Conservation (phyloP, 108 stramenopile genomes). For the Aureococcus anophagefferens region DNA sequence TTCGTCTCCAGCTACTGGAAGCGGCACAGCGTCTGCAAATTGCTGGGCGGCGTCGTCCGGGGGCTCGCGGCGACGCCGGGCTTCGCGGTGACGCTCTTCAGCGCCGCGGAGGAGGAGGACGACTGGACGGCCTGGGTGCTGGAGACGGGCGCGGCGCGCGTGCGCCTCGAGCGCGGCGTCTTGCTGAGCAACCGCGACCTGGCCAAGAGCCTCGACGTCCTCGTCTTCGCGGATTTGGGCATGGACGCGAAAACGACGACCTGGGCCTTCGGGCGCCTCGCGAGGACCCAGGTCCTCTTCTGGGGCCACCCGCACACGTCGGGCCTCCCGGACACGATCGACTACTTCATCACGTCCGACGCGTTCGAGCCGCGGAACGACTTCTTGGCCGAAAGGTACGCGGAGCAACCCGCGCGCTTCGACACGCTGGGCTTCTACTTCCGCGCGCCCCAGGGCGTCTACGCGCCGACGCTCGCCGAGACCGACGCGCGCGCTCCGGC, state of each 20-base stretch:
- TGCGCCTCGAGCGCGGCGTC: neutral
- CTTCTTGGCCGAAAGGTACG: neutral
- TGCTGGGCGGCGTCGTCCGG: slow-evolving; percentile 10
- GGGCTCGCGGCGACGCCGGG: neutral
- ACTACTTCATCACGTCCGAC: slow-evolving; percentile 11
- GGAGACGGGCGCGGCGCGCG: neutral
- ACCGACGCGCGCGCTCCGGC: too few species aligned
- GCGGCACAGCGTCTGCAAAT: slow-evolving; percentile 19
- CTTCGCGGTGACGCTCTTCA: slow-evolving; percentile 10
- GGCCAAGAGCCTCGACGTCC: slow-evolving; percentile 8
- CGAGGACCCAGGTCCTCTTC: slow-evolving; percentile 9
- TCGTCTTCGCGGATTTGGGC: slow-evolving; percentile 19
- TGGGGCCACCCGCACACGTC: slow-evolving; percentile 13
- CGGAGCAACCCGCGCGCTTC: slow-evolving; percentile 4
- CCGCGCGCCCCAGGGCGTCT: neutral
- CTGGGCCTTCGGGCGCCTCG: slow-evolving; percentile 13
- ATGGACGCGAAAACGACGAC: slow-evolving; percentile 5
- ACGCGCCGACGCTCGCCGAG: neutral
- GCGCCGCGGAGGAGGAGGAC: neutral
- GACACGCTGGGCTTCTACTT: neutral
- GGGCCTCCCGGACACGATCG: slow-evolving; percentile 5
- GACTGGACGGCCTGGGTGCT: neutral
- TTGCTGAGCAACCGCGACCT: neutral
- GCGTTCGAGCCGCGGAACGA: neutral
- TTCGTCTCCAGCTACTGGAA: slow-evolving; percentile 11